phyloP scores from a whole-genome alignment of 441 rosid species.

The Eugenia klotzschiana region DNA sequence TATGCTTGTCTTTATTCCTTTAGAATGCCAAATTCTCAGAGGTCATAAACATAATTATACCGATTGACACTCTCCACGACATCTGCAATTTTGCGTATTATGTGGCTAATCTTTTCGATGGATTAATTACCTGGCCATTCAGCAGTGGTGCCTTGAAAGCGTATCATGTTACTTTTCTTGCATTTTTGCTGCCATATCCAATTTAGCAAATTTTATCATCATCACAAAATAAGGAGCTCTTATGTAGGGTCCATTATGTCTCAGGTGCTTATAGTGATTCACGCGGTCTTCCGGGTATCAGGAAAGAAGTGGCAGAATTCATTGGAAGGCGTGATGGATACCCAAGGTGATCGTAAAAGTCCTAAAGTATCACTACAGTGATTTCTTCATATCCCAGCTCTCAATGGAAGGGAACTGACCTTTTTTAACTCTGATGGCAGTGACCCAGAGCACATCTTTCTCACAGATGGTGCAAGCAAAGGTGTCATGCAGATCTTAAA shows the following conservation, averaged over 20 bases:
- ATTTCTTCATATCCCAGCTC: neutral
- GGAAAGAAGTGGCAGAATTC: constrained; percentile 94
- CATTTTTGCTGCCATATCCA: neutral
- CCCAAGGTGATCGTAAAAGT: constrained; percentile 45
- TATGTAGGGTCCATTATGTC: neutral
- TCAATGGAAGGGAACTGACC: neutral
- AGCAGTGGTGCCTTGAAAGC: neutral
- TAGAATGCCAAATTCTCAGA: neutral
- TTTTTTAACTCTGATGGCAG: constrained; percentile 25
- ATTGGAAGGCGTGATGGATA: constrained; percentile 85
- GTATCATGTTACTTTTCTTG: neutral
- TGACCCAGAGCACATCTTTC: constrained; percentile 88
- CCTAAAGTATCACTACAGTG: neutral
- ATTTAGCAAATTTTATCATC: neutral
- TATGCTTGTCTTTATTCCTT: neutral
- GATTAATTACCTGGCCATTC: neutral
- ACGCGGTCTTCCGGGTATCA: constrained; percentile 73
- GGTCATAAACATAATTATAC: neutral
- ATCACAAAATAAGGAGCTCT: neutral
- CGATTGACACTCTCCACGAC: neutral
- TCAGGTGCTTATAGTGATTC: constrained; percentile 96
- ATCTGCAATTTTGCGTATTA: neutral
- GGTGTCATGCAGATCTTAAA: constrained; percentile 93
- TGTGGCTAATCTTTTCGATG: neutral
- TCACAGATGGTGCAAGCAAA: constrained; percentile 97